Conservation (phyloP, 495 filamentous ascomycete species). For the Aspergillus sclerotiicarbonarius region DNA sequence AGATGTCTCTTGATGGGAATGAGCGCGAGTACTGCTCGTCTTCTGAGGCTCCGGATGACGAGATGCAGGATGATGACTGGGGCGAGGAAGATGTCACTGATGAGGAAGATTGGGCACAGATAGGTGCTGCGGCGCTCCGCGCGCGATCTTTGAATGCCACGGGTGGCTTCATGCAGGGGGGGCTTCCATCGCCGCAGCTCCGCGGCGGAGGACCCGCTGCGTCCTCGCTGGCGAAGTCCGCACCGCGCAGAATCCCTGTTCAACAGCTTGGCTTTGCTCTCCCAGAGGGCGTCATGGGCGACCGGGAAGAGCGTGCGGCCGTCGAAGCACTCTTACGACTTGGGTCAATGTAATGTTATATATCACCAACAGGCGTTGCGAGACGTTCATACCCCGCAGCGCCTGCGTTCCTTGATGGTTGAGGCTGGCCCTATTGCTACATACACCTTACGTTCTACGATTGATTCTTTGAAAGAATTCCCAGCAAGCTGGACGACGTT, state of each 20-base stretch:
- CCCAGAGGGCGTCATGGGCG: conserved; percentile 30
- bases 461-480: conserved; percentile 14
- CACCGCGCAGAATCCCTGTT: conserved; percentile 36
- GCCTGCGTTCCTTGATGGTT: conserved; percentile 10
- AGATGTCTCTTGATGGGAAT: conserved; percentile 88
- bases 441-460: conserved; percentile 15
- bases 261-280: conserved; percentile 35
- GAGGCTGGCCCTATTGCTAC: conserved; percentile 23
- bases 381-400: conserved; percentile 4
- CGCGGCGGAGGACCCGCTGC: conserved; percentile 36
- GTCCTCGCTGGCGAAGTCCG: conserved; percentile 37
- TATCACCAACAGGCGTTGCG: conserved; percentile 14
- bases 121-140: conserved; percentile 81
- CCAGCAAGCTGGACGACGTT: conserved; percentile 13
- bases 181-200: conserved; percentile 19
- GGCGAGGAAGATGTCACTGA: conserved; percentile 87
- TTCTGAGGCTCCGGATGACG: conserved; percentile 69
- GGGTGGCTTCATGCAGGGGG: conserved; percentile 33
- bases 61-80: conserved; percentile 59
- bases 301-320: conserved; percentile 76
- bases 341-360: conserved; percentile 74
- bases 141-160: conserved; percentile 58
- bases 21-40: conserved; percentile 66
- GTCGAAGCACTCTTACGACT: conserved; percentile 80
- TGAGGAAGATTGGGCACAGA: conserved; percentile 93